These are phyloP conservation scores for Solanum tacnaense DNA, from an alignment of 257 asterid genomes.

Conservation along the genomic window DNA sequence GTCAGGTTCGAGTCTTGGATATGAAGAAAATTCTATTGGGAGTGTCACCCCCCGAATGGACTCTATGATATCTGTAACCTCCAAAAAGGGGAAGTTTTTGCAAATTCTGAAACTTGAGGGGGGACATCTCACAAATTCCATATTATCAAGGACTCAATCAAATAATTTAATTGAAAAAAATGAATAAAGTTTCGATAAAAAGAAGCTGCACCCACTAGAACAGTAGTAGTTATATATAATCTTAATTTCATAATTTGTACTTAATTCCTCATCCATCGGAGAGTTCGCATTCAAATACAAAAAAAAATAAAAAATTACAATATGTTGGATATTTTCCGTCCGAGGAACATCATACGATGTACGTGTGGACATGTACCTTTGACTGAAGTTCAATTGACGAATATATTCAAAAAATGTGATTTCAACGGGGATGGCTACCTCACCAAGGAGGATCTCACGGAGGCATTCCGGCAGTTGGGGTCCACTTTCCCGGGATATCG, in stretches of 20 bases:
- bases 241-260: background rate
- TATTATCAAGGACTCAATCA: background rate
- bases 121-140: background rate
- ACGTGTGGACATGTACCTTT: background rate
- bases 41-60: too few relatives aligned
- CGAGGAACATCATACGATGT: background rate
- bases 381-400: background rate
- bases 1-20: too few relatives aligned
- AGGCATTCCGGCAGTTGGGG: slow-evolving; percentile 3
- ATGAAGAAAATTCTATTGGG: too few relatives aligned
- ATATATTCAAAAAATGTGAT: background rate
- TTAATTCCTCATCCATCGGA: background rate
- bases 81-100: background rate
- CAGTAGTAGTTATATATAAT: background rate
- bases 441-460: slow-evolving; percentile 1
- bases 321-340: background rate
- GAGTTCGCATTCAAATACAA: background rate
- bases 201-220: background rate
- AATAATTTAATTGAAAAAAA: background rate
- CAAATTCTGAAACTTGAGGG: background rate
- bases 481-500: slow-evolving; percentile 1
- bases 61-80: background rate
- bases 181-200: background rate
- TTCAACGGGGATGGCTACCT: background rate
- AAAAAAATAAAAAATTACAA: background rate